Percentiles rank a stretch among this genome's conserved stretches.
Evolutionary conservation across 345 rosid species (phyloP).

Genomic region (Populus simonii): DNA sequence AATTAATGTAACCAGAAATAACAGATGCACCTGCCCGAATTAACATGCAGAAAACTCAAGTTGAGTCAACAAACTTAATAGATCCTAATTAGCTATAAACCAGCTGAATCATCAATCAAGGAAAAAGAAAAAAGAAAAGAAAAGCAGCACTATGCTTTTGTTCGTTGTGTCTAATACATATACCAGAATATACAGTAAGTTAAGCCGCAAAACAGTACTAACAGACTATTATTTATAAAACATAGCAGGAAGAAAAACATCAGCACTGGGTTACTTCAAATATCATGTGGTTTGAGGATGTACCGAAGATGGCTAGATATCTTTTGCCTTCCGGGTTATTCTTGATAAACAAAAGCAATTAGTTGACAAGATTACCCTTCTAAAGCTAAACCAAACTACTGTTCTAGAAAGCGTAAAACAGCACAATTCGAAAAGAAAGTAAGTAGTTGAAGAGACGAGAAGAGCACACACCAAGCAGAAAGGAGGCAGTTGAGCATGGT

Average conservation of each 20-base stretch:
- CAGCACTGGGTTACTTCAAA: neutral
- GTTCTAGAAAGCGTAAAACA: too few species aligned
- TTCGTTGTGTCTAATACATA: neutral
- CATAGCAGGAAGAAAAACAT: neutral
- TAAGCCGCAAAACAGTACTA: neutral
- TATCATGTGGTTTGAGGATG: neutral
- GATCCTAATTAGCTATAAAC: neutral
- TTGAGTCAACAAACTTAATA: neutral
- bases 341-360: neutral
- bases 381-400: neutral
- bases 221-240: neutral
- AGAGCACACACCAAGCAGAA: constrained; percentile 69
- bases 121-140: too few species aligned
- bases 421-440: neutral
- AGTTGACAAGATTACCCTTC: neutral
- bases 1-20: neutral
- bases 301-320: neutral
- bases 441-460: constrained; percentile 7
- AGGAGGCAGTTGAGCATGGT: constrained; percentile 95
- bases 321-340: neutral
- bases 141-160: neutral
- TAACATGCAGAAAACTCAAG: too few species aligned
- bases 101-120: neutral
- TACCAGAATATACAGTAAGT: neutral
- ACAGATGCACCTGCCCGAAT: neutral